Percentiles rank a stretch among this genome's conserved stretches.
phyloP scores from a whole-genome alignment of 164 flowering plant genomes.

The Liriodendron chinense region DNA sequence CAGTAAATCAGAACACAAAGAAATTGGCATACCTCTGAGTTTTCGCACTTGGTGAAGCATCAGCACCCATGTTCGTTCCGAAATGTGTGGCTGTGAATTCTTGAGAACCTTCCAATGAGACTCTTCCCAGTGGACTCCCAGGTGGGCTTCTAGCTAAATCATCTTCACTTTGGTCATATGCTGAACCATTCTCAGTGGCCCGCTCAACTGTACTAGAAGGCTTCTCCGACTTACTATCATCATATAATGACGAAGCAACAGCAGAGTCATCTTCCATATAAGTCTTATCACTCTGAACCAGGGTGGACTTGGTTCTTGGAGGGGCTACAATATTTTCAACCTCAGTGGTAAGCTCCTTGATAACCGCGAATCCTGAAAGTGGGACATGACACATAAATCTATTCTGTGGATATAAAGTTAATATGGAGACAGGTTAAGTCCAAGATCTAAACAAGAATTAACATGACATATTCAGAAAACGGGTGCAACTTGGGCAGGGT shows the following conservation, averaged over 20 bases:
- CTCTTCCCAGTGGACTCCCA: slow-evolving; percentile 49
- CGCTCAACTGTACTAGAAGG: slow-evolving; percentile 30
- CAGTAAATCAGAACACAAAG: neutral
- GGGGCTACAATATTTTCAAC: slow-evolving; percentile 79
- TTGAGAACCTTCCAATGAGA: slow-evolving; percentile 46
- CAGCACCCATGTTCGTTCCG: slow-evolving; percentile 29
- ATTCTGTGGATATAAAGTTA: neutral
- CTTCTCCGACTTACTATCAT: slow-evolving; percentile 43
- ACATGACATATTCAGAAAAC: too few species aligned
- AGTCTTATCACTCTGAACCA: slow-evolving; percentile 27
- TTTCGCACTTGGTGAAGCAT: slow-evolving; percentile 53
- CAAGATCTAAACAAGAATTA: neutral
- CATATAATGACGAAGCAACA: slow-evolving; percentile 33
- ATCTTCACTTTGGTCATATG: slow-evolving; percentile 41
- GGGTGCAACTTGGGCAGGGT: too few species aligned
- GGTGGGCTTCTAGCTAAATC: slow-evolving; percentile 46
- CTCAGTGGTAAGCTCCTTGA: slow-evolving; percentile 89
- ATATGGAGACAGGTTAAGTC: neutral
- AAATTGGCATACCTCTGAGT: slow-evolving; percentile 42
- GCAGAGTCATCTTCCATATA: slow-evolving; percentile 24
- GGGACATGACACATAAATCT: slow-evolving; percentile 6
- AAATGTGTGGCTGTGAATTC: slow-evolving; percentile 41
- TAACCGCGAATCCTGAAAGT: slow-evolving; percentile 66
- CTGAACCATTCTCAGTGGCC: slow-evolving; percentile 37
- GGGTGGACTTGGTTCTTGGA: slow-evolving; percentile 51